Percentiles rank a stretch among this genome's conserved stretches.
phyloP scores from a whole-genome alignment of 1,139 yeast genomes.

The Geotrichum europaeum region DNA sequence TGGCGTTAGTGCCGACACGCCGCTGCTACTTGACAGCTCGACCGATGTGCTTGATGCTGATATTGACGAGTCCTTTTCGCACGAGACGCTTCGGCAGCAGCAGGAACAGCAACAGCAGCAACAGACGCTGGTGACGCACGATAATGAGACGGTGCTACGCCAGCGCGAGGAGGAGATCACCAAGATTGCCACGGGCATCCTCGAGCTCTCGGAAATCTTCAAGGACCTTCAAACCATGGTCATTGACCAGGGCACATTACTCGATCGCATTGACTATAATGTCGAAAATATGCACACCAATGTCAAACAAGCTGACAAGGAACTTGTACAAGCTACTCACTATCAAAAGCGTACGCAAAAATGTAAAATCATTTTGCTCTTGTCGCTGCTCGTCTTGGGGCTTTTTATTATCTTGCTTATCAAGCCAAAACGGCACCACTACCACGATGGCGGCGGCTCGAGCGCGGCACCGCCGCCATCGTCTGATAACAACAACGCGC shows the following conservation, averaged over 20 bases:
- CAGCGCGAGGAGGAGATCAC: conserved; percentile 87
- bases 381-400: conserved; percentile 65
- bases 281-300: conserved; percentile 71
- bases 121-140: conserved; percentile 2
- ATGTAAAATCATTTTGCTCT: conserved; percentile 75
- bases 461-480: conserved; percentile 20
- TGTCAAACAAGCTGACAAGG: conserved; percentile 70
- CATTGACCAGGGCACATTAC: conserved; percentile 89
- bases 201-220: conserved; percentile 88
- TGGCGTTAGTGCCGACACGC: conserved; percentile 26
- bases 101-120: conserved; percentile 4
- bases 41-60: conserved; percentile 31
- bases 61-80: conserved; percentile 37
- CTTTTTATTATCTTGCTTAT: conserved; percentile 64
- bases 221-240: conserved; percentile 88
- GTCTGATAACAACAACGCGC: conserved; percentile 1
- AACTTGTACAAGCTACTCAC: conserved; percentile 64
- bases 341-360: conserved; percentile 88
- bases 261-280: conserved; percentile 91
- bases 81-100: conserved; percentile 41
- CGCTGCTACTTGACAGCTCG: conserved; percentile 29
- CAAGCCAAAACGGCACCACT: conserved; percentile 46
- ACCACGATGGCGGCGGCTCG: not conserved
- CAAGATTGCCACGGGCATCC: conserved; percentile 85
- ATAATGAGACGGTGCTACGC: conserved; percentile 9